Percentiles rank a stretch among this genome's conserved stretches.
Conservation (phyloP, 352 stramenopile species). For the Globisporangium rhizosaccharum region DNA sequence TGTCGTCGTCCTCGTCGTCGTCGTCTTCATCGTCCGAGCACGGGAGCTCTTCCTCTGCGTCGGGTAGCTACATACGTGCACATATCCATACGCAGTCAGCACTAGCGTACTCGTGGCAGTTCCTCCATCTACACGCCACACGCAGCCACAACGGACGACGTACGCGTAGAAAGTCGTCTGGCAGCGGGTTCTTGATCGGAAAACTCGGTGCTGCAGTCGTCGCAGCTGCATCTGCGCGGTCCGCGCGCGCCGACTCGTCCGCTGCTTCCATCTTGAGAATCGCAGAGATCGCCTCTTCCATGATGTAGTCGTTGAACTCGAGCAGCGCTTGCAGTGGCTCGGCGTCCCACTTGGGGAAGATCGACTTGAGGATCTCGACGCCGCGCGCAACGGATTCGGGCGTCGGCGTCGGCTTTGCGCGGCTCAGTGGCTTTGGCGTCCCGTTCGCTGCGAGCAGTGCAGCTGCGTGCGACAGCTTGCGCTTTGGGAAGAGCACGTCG, state of each 20-base stretch:
- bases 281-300: slow-evolving; percentile 77
- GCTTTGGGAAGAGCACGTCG: slow-evolving; percentile 16
- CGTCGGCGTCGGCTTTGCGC: slow-evolving; percentile 20
- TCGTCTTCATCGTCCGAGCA: slow-evolving; percentile 21
- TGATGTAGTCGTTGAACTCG: slow-evolving; percentile 67
- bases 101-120: background rate
- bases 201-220: slow-evolving; percentile 14
- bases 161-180: slow-evolving; percentile 76
- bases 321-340: slow-evolving; percentile 64
- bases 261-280: slow-evolving; percentile 75
- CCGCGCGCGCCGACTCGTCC: slow-evolving; percentile 21
- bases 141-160: slow-evolving; percentile 3
- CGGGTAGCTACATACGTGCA: slow-evolving; percentile 35
- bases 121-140: background rate
- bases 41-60: slow-evolving; percentile 27
- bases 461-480: slow-evolving; percentile 4
- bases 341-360: slow-evolving; percentile 79
- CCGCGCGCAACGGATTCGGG: slow-evolving; percentile 45
- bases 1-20: slow-evolving; percentile 9
- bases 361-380: slow-evolving; percentile 69
- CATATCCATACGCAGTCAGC: background rate
- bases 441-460: background rate
- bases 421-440: slow-evolving; percentile 4
- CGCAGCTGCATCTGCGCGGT: slow-evolving; percentile 1
- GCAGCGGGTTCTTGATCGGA: slow-evolving; percentile 66